These are phyloP conservation scores for Intubia oerlemansii DNA, from an alignment of 2,329 filamentous ascomycete genomes.

Conservation along the genomic window DNA sequence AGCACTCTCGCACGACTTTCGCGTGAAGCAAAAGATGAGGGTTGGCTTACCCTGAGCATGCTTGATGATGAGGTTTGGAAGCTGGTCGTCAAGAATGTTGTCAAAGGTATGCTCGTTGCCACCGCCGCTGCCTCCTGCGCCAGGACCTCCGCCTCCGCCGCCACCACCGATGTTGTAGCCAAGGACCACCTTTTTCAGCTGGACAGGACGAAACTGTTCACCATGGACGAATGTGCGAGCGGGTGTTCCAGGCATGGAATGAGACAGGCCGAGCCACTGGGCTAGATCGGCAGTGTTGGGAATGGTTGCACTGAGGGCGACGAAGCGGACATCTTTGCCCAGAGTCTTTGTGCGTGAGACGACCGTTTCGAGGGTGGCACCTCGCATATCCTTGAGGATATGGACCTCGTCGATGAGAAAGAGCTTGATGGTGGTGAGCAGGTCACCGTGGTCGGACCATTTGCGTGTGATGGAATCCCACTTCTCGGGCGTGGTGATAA, in stretches of 20 bases:
- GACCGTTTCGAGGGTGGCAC: conserved; percentile 63
- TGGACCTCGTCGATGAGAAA: conserved; percentile 81
- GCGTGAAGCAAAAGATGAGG: conserved; percentile 66
- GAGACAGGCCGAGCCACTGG: conserved; percentile 51
- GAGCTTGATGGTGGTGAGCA: conserved; percentile 56
- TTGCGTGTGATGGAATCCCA: conserved; percentile 81
- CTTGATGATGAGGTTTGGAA: conserved; percentile 43
- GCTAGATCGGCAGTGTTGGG: conserved; percentile 69
- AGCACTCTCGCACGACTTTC: conserved; percentile 46
- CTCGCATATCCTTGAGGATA: conserved; percentile 59
- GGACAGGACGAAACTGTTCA: conserved; percentile 62
- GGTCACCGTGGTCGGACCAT: conserved; percentile 59
- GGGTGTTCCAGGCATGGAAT: conserved; percentile 35
- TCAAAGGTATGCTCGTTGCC: conserved; percentile 63
- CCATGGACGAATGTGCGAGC: conserved; percentile 51
- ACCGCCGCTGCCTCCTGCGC: too few species aligned
- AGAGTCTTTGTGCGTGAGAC: conserved; percentile 77
- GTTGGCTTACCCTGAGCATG: conserved; percentile 54
- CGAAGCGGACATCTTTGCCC: conserved; percentile 52
- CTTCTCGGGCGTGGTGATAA: conserved; percentile 76
- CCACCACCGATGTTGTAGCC: conserved; percentile 33
- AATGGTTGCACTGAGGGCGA: conserved; percentile 66
- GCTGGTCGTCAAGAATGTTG: conserved; percentile 39
- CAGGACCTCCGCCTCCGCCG: neutral
- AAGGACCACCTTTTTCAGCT: conserved; percentile 54